These are phyloP conservation scores for Oldenlandia corymbosa DNA, from an alignment of 257 asterid genomes.

Conservation along the genomic window DNA sequence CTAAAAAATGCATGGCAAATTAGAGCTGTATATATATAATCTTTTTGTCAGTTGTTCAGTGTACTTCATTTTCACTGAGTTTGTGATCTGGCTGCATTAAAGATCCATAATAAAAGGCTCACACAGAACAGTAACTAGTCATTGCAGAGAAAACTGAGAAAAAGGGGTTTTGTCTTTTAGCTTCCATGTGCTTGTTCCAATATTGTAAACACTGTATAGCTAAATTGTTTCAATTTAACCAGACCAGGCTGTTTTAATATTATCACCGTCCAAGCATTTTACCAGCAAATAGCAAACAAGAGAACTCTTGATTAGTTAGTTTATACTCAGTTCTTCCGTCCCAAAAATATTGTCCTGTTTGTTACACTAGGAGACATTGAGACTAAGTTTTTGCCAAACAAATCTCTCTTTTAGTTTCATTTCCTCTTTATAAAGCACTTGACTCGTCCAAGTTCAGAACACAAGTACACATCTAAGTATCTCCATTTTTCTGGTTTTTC, in stretches of 20 bases:
- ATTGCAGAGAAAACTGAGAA: too few species aligned
- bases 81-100: neutral
- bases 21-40: conserved; percentile 5
- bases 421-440: conserved; percentile 33
- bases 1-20: conserved; percentile 6
- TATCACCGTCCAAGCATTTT: conserved; percentile 39
- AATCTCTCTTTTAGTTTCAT: neutral
- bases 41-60: conserved; percentile 1
- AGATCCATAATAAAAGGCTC: conserved; percentile 13
- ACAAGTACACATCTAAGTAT: conserved; percentile 10
- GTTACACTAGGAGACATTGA: too few species aligned
- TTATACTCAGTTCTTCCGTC: too few species aligned
- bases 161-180: conserved; percentile 43
- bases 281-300: conserved; percentile 12
- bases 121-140: conserved; percentile 9
- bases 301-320: neutral
- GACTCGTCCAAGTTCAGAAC: conserved; percentile 18
- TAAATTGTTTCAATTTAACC: conserved; percentile 49
- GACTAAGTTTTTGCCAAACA: too few species aligned
- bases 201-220: conserved; percentile 31
- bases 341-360: too few species aligned
- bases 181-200: conserved; percentile 54
- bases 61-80: too few species aligned
- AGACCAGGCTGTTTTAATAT: conserved; percentile 44
- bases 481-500: conserved; percentile 6